Conservation (phyloP, 352 stramenopile genomes). For the Plasmopara halstedii region DNA sequence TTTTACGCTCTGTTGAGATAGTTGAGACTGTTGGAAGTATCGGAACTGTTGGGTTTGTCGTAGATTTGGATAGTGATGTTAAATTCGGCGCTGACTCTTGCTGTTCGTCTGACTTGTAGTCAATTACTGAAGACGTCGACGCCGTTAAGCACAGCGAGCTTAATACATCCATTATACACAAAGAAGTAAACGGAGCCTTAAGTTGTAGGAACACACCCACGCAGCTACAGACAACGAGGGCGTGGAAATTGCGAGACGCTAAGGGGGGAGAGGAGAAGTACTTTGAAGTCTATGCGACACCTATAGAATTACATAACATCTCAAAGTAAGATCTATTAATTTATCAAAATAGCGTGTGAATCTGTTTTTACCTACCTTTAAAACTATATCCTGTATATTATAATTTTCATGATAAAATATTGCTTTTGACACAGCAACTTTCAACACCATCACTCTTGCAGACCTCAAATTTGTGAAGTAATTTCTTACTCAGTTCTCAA, state of each 20-base stretch:
- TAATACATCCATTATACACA: constrained; percentile 11
- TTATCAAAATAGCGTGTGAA: not conserved
- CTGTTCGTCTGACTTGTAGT: not conserved
- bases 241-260: constrained; percentile 7
- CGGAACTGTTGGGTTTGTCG: constrained; percentile 6
- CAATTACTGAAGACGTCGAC: constrained; percentile 1
- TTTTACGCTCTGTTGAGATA: not conserved
- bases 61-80: constrained; percentile 1
- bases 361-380: not conserved
- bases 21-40: constrained; percentile 1
- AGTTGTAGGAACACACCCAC: not conserved
- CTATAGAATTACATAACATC: not conserved
- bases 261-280: too few species aligned
- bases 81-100: constrained; percentile 2
- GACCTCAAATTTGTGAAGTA: too few species aligned
- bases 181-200: not conserved
- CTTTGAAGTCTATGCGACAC: constrained; percentile 15
- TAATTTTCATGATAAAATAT: not conserved
- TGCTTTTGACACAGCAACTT: constrained; percentile 43
- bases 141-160: constrained; percentile 9
- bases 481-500: too few species aligned
- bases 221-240: constrained; percentile 2
- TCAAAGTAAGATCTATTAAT: not conserved
- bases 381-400: constrained; percentile 1
- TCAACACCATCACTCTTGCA: constrained; percentile 47